Evolutionary conservation across 179 eudicot species (phyloP).

Genomic region (Beta macrorhiza): DNA sequence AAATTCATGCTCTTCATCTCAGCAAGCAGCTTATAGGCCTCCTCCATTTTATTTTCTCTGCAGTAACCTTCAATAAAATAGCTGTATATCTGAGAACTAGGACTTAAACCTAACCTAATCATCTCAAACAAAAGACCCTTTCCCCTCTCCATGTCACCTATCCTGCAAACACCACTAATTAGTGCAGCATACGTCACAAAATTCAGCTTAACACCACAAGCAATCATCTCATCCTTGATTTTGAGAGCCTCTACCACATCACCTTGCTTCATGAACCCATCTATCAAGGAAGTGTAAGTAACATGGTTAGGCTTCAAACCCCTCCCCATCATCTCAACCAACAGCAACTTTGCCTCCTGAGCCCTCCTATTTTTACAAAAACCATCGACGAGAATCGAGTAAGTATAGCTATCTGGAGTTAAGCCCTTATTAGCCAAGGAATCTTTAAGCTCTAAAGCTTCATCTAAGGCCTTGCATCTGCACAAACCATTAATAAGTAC

Average conservation of each 20-base stretch:
- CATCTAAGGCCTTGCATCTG: slow-evolving; percentile 50
- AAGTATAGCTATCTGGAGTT: slow-evolving; percentile 67
- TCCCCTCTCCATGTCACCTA: slow-evolving; percentile 59
- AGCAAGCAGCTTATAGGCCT: slow-evolving; percentile 54
- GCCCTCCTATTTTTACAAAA: slow-evolving; percentile 58
- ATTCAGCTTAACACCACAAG: slow-evolving; percentile 50
- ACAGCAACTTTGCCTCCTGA: slow-evolving; percentile 52
- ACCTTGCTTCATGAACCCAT: slow-evolving; percentile 78
- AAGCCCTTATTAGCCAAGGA: slow-evolving; percentile 56
- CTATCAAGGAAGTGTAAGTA: slow-evolving; percentile 63
- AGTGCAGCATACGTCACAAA: slow-evolving; percentile 51
- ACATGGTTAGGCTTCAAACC: slow-evolving; percentile 53
- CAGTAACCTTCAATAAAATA: slow-evolving; percentile 59
- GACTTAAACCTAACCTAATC: slow-evolving; percentile 47
- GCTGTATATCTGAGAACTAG: slow-evolving; percentile 55
- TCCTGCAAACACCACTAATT: slow-evolving; percentile 57
- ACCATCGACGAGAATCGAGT: slow-evolving; percentile 61
- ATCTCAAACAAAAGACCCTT: slow-evolving; percentile 51
- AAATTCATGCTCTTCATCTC: slow-evolving; percentile 61
- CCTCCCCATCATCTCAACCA: slow-evolving; percentile 51
- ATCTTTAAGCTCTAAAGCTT: slow-evolving; percentile 60
- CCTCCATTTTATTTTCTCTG: slow-evolving; percentile 40
- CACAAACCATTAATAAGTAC: slow-evolving; percentile 74
- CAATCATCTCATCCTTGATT: slow-evolving; percentile 60
- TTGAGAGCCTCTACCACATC: slow-evolving; percentile 55